Evolutionary conservation across 2,329 filamentous ascomycete species (phyloP), one percentile per base, ranked within the genome.

Genomic region (Diaporthe longicolla): DNA sequence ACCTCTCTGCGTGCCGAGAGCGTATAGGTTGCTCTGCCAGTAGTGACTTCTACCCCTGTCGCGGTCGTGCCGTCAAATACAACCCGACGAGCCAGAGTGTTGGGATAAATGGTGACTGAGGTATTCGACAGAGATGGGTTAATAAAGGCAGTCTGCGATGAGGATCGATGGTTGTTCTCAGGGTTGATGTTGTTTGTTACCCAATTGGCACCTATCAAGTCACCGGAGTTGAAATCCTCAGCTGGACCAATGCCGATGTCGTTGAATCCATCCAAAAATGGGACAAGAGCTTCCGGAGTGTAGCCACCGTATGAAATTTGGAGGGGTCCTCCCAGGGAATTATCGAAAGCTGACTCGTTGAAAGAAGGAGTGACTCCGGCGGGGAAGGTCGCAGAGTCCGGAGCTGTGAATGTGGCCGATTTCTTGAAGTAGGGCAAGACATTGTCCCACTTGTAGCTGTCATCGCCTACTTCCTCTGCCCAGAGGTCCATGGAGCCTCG

Each of bases 1-100:
- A 86, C 83, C 75, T 86, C 84, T 48, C 77, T 6, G 0, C 37
- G 35, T 10, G 72, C 72, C 9, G 66, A 55, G 21, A 73, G 40
- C 3, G 43, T 45, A 54, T 52, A 61, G 15, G 71, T 70, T 26
- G 78, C 59, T 32, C 40, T 29, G 5, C 43, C 78, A 1, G 77
- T 78, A 40, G 72, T 71, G 17, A 82, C 78, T 4, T 72, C 45
- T 2, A 82, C 80, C 1, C 79, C 80, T 1, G 76, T 80, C 0
- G 81, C 80, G 70, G 50, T 55, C 19, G 50, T 57, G 17, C 66
- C 50, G 29, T 70, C 48, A 55, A 70, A 70, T 10, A 70, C 35
- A 11, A 70, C 26, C 11, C 50, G 66, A 21, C 54, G 66, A 29
- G 66, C 66, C 50, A 70, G 26, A 13, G 66, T 70, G n/a, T 70